A percentile compares a stretch with the other conserved stretches of the same genome.
These are phyloP conservation scores for Murraya koenigii DNA, from an alignment of 345 rosid species.

Conservation along the genomic window DNA sequence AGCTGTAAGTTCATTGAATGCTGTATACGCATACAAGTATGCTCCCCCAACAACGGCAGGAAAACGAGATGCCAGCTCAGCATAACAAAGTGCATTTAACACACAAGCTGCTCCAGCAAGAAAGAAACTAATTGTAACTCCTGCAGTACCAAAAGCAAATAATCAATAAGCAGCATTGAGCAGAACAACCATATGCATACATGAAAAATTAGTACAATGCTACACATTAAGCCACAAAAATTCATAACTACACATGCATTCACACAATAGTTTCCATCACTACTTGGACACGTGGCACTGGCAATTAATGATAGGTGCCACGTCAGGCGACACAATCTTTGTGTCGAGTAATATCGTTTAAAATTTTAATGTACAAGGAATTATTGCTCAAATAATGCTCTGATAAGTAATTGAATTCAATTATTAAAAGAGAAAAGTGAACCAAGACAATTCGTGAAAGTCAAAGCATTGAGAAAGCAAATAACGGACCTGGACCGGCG, in stretches of 20 bases:
- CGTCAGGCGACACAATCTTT: no score
- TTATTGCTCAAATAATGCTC: neutral
- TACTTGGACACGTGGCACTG: neutral
- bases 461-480: neutral
- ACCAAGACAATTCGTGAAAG: neutral
- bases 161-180: neutral
- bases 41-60: constrained; percentile 99
- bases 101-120: constrained; percentile 90
- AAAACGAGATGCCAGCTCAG: constrained; percentile 82
- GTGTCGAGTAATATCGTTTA: no score
- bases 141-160: constrained; percentile 35
- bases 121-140: constrained; percentile 80
- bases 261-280: neutral
- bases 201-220: no score
- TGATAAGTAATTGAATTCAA: neutral
- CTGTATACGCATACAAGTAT: constrained; percentile 73
- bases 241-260: neutral
- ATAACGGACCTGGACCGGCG: constrained; percentile 79
- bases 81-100: constrained; percentile 91
- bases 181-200: neutral
- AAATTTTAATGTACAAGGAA: no score
- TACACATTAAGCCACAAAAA: no score
- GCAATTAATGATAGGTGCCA: neutral
- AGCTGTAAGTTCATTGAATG: constrained; percentile 89
- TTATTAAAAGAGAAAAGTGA: neutral